Conservation (phyloP, 1,284 basidiomycete genomes). For the Tausonia pullulans region DNA sequence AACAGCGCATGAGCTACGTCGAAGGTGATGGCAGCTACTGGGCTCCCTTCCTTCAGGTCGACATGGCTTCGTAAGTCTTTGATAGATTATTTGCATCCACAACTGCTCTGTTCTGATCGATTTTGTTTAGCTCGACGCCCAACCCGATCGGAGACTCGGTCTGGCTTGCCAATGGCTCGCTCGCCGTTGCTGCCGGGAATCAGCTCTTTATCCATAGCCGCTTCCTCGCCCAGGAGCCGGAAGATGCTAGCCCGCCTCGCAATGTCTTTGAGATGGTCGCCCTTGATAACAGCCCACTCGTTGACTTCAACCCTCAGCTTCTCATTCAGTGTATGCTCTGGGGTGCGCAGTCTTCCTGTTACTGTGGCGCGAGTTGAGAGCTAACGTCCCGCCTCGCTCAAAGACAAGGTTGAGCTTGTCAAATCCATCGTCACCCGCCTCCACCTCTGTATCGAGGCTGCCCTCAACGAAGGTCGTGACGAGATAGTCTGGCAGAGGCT, state of each 20-base stretch:
- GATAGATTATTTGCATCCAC: not conserved
- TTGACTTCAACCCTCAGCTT: constrained; percentile 84
- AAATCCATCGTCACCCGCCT: constrained; percentile 67
- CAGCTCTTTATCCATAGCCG: constrained; percentile 56
- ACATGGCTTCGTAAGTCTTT: constrained; percentile 49
- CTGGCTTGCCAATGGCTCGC: constrained; percentile 68
- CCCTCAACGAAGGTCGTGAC: constrained; percentile 24
- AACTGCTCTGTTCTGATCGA: constrained; percentile 2
- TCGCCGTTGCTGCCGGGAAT: constrained; percentile 63
- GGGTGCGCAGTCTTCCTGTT: constrained; percentile 43
- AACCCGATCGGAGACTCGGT: constrained; percentile 71
- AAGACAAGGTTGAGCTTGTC: constrained; percentile 71
- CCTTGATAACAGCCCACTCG: constrained; percentile 65
- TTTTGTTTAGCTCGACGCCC: constrained; percentile 50
- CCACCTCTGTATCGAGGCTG: constrained; percentile 34
- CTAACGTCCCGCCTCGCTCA: not conserved
- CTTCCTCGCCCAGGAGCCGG: constrained; percentile 24
- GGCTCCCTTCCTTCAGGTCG: constrained; percentile 60
- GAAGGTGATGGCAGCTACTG: constrained; percentile 61
- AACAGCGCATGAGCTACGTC: constrained; percentile 80
- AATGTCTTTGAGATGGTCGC: constrained; percentile 72
- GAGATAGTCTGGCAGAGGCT: constrained; percentile 5
- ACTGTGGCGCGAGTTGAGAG: not conserved
- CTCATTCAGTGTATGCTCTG: constrained; percentile 80
- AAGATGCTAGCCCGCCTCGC: constrained; percentile 39